Evolutionary conservation across 2,329 filamentous ascomycete genomes (phyloP).

Genomic region (Penicillium rolfsii): DNA sequence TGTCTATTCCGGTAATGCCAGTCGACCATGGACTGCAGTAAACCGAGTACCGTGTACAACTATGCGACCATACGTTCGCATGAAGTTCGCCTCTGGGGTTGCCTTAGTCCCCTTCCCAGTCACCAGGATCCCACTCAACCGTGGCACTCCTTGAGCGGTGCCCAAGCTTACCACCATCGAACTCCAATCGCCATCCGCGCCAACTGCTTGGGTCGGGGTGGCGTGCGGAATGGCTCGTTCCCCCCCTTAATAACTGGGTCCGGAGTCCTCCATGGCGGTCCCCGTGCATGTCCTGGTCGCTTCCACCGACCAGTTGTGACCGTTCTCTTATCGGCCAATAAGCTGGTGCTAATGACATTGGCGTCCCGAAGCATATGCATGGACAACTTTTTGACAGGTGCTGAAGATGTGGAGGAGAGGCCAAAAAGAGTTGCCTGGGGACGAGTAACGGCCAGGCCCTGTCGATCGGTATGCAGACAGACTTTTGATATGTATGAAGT

Average conservation of each 20-base stretch:
- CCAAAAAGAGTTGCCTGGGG: background rate
- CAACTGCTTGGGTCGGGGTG: conserved; percentile 11
- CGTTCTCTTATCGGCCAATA: conserved; percentile 3
- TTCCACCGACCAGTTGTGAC: conserved; percentile 3
- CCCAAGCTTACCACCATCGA: background rate
- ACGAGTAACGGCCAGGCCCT: conserved; percentile 15
- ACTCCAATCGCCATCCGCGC: conserved; percentile 2
- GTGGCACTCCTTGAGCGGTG: background rate
- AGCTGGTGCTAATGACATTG: background rate
- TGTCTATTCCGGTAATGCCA: too few species aligned
- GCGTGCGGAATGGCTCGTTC: conserved; percentile 14
- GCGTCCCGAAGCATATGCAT: conserved; percentile 5
- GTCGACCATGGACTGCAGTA: too few species aligned
- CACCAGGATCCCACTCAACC: conserved; percentile 1
- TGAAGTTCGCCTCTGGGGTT: background rate
- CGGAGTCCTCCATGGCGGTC: background rate
- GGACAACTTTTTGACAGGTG: conserved; percentile 15
- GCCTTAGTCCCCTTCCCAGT: background rate
- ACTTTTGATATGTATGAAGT: background rate
- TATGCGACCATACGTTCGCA: background rate
- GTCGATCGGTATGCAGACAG: conserved; percentile 16
- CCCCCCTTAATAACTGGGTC: conserved; percentile 8
- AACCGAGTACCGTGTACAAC: background rate
- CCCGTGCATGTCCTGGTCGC: conserved; percentile 1
- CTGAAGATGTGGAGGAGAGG: conserved; percentile 1